Evolutionary conservation across 306 rosid species (phyloP).

Genomic region (Herpetospermum pedunculosum): DNA sequence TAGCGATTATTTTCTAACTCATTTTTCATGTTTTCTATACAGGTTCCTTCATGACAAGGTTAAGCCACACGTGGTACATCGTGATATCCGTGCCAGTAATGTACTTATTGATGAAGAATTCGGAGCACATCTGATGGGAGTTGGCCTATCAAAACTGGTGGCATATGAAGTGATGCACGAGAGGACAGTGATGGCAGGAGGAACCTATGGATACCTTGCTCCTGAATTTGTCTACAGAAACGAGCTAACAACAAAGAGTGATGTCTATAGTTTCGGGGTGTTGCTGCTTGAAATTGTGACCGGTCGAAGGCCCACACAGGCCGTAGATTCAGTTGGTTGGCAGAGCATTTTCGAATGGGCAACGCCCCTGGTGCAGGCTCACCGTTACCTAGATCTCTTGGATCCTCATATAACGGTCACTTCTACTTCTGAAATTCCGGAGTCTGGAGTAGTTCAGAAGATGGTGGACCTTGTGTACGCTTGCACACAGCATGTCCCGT

Average conservation of each 20-base stretch:
- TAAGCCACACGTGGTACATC: slow-evolving; percentile 94
- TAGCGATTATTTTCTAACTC: background rate
- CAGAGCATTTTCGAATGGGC: slow-evolving; percentile 99
- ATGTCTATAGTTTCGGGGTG: slow-evolving; percentile 90
- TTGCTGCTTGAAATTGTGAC: slow-evolving; percentile 82
- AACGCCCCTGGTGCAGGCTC: slow-evolving; percentile 86
- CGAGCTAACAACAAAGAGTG: slow-evolving; percentile 92
- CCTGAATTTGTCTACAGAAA: slow-evolving; percentile 90
- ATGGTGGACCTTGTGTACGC: slow-evolving; percentile 96
- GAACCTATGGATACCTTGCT: slow-evolving; percentile 92
- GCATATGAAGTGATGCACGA: slow-evolving; percentile 92
- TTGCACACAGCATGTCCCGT: slow-evolving; percentile 95
- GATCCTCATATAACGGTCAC: slow-evolving; percentile 66
- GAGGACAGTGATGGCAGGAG: slow-evolving; percentile 96
- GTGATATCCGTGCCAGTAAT: slow-evolving; percentile 86
- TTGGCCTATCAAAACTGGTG: slow-evolving; percentile 85
- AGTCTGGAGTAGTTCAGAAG: slow-evolving; percentile 65
- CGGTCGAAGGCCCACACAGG: slow-evolving; percentile 95
- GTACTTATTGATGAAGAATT: slow-evolving; percentile 94
- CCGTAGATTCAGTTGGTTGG: slow-evolving; percentile 94
- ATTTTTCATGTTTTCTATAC: slow-evolving; percentile 4
- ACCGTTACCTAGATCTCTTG: slow-evolving; percentile 82
- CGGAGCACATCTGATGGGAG: slow-evolving; percentile 93
- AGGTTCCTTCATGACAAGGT: slow-evolving; percentile 98
- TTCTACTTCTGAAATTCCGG: slow-evolving; percentile 51